Conservation (phyloP, 106 monocot genomes). For the Posidonia australis region DNA sequence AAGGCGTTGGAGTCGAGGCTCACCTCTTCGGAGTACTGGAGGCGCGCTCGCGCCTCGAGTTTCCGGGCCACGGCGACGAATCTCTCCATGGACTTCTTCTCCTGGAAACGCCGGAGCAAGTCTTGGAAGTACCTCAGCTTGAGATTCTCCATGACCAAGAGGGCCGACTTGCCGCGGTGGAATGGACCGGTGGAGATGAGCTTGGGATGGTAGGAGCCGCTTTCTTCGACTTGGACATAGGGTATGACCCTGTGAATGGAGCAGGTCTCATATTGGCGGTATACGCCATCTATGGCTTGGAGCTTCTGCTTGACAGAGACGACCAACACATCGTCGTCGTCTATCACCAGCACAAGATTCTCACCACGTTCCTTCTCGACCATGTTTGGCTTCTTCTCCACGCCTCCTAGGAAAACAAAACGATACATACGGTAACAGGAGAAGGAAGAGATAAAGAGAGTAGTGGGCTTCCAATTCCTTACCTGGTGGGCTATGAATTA, state of each 20-base stretch:
- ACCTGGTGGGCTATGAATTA: no score
- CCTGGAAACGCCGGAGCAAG: background rate
- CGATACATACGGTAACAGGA: no score
- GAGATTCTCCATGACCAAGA: constrained; percentile 4
- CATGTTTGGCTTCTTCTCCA: background rate
- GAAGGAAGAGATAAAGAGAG: no score
- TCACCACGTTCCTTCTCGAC: background rate
- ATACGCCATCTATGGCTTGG: background rate
- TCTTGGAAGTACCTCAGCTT: constrained; percentile 4
- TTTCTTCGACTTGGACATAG: background rate
- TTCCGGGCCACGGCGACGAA: background rate
- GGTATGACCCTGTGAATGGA: constrained; percentile 3
- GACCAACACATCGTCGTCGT: background rate
- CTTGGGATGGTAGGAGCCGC: constrained; percentile 9
- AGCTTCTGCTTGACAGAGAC: constrained; percentile 6
- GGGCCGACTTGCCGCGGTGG: constrained; percentile 5
- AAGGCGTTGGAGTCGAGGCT: background rate
- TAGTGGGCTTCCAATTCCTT: no score
- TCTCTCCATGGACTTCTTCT: background rate
- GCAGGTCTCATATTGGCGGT: background rate
- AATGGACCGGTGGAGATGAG: no score
- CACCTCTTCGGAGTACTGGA: constrained; percentile 2
- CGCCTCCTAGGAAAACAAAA: no score
- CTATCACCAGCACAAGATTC: background rate
- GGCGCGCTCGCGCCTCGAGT: background rate